Evolutionary conservation across 495 filamentous ascomycete species (phyloP).

Genomic region (Bombardia bombarda): DNA sequence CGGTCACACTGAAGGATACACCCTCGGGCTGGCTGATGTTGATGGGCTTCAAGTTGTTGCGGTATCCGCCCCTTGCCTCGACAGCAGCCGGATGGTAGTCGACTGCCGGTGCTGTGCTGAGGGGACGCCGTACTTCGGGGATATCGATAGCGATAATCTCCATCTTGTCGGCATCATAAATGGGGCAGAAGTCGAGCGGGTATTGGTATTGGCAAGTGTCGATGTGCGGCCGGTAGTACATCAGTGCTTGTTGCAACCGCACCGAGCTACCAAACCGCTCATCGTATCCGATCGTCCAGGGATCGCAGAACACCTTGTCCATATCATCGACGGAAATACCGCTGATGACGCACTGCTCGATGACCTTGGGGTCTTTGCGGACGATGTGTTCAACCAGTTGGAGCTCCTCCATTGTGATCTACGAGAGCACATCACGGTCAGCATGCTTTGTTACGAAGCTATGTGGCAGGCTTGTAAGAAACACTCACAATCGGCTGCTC

Average conservation of each 20-base stretch:
- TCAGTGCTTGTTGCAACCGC: slow-evolving; percentile 84
- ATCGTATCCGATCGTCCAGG: slow-evolving; percentile 95
- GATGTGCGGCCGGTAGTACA: slow-evolving; percentile 86
- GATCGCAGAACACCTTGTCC: slow-evolving; percentile 82
- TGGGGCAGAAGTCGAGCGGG: slow-evolving; percentile 90
- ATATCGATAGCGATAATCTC: slow-evolving; percentile 86
- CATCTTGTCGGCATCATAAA: slow-evolving; percentile 77
- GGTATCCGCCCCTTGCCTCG: slow-evolving; percentile 66
- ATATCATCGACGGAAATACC: slow-evolving; percentile 84
- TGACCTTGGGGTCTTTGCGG: slow-evolving; percentile 77
- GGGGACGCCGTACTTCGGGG: slow-evolving; percentile 65
- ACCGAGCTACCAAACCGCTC: slow-evolving; percentile 77
- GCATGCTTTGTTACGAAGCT: background rate
- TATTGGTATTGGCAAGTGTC: slow-evolving; percentile 90
- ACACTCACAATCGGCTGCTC: slow-evolving; percentile 69
- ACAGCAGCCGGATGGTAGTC: slow-evolving; percentile 76
- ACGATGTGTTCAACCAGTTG: slow-evolving; percentile 77
- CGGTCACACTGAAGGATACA: slow-evolving; percentile 80
- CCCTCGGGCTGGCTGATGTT: slow-evolving; percentile 93
- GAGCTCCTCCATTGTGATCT: slow-evolving; percentile 94
- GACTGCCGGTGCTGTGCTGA: slow-evolving; percentile 65
- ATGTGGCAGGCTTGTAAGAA: background rate
- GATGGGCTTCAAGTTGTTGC: slow-evolving; percentile 81
- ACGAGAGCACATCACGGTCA: slow-evolving; percentile 6
- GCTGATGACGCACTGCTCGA: slow-evolving; percentile 82